phyloP scores from a whole-genome alignment of 768 basidiomycete species.

The Trametes cingulata region DNA sequence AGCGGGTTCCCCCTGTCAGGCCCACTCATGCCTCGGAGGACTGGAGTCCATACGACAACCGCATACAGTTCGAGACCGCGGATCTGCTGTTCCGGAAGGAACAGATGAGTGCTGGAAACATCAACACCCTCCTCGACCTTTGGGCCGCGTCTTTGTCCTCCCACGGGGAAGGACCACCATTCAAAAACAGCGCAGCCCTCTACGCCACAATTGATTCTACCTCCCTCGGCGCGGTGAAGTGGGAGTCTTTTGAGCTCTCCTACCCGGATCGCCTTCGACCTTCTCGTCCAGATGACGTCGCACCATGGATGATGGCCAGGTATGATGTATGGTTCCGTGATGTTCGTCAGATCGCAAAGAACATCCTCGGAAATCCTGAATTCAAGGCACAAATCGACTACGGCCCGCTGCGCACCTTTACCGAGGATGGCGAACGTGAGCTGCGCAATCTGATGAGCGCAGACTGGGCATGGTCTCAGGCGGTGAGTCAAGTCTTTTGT shows the following conservation, averaged over 20 bases:
- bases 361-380: constrained; percentile 24
- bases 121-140: constrained; percentile 17
- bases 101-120: constrained; percentile 11
- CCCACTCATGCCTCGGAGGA: neutral
- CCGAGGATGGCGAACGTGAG: constrained; percentile 12
- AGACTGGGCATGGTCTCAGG: constrained; percentile 1
- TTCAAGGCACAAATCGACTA: constrained; percentile 28
- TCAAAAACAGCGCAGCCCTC: constrained; percentile 16
- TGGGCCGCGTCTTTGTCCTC: constrained; percentile 2
- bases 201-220: constrained; percentile 32
- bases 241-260: constrained; percentile 36
- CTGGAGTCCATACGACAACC: constrained; percentile 19
- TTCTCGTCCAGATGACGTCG: constrained; percentile 8
- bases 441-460: constrained; percentile 18
- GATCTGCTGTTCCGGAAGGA: constrained; percentile 14
- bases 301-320: constrained; percentile 28
- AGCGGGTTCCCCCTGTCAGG: constrained; percentile 2
- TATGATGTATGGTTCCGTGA: constrained; percentile 27
- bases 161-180: neutral
- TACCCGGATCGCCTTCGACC: constrained; percentile 20
- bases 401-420: constrained; percentile 19
- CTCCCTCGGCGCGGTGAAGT: constrained; percentile 36
- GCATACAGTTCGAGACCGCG: constrained; percentile 21
- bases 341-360: constrained; percentile 17
- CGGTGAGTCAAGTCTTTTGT: neutral